Conservation (phyloP, 2,329 filamentous ascomycete species). For the Xylaria sp. region DNA sequence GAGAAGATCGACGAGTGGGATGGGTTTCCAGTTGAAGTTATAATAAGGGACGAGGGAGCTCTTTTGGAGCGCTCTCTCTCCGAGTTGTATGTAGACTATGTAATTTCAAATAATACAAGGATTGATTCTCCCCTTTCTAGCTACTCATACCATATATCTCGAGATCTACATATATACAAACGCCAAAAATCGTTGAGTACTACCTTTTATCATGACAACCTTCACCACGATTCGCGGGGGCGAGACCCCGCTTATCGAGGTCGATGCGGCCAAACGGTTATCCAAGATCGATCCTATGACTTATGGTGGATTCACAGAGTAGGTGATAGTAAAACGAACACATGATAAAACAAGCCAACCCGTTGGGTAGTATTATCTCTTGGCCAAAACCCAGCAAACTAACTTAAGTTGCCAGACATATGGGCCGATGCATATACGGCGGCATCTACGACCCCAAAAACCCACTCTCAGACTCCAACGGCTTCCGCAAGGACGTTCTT, state of each 20-base stretch:
- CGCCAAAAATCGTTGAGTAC: background rate
- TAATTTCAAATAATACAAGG: background rate
- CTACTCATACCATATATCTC: background rate
- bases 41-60: slow-evolving; percentile 11
- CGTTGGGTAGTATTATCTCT: background rate
- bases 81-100: background rate
- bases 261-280: slow-evolving; percentile 72
- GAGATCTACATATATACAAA: background rate
- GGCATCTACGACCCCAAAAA: slow-evolving; percentile 84
- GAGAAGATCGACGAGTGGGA: slow-evolving; percentile 17
- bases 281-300: slow-evolving; percentile 82
- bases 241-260: slow-evolving; percentile 70
- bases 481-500: slow-evolving; percentile 83
- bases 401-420: slow-evolving; percentile 63
- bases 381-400: no score
- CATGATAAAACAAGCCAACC: background rate
- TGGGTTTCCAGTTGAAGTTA: background rate
- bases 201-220: slow-evolving; percentile 67
- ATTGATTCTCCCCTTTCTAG: background rate
- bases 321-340: slow-evolving; percentile 48
- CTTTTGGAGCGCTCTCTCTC: background rate
- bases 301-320: slow-evolving; percentile 88
- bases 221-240: slow-evolving; percentile 74
- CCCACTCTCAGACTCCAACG: slow-evolving; percentile 75
- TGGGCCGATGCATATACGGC: slow-evolving; percentile 89